These are phyloP conservation scores for Cutaneotrichosporon sp. DNA, from an alignment of 1,284 basidiomycete species.

Conservation along the genomic window DNA sequence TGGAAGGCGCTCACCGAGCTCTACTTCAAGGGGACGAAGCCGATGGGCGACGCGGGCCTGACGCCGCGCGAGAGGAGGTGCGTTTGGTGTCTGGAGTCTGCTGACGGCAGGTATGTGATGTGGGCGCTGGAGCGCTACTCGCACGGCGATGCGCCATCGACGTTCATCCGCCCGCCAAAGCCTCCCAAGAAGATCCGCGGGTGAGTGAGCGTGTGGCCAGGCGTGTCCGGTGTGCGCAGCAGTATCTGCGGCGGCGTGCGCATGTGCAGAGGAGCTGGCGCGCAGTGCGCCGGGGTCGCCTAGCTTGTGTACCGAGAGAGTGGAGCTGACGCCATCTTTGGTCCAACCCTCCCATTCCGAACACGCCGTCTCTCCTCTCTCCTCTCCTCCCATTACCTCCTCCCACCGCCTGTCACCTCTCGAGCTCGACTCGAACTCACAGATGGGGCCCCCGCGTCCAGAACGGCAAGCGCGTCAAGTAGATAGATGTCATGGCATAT, in stretches of 20 bases:
- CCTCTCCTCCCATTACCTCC: not conserved
- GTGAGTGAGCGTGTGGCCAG: conserved; percentile 34
- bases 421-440: not conserved
- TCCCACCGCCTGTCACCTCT: not conserved
- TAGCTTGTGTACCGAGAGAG: too few relatives aligned
- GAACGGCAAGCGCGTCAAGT: conserved; percentile 29
- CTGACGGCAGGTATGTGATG: conserved; percentile 27
- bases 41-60: conserved; percentile 40
- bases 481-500: conserved; percentile 10
- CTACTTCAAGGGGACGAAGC: conserved; percentile 36
- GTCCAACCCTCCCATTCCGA: not conserved
- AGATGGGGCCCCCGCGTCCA: conserved; percentile 42
- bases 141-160: conserved; percentile 33
- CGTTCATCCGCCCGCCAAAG: conserved; percentile 36
- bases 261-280: too few relatives aligned
- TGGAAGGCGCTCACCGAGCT: conserved; percentile 45
- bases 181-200: conserved; percentile 48
- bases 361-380: not conserved
- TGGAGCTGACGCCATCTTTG: too few relatives aligned
- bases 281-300: too few relatives aligned
- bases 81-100: conserved; percentile 12
- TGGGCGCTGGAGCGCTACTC: conserved; percentile 48
- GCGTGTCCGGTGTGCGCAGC: too few relatives aligned
- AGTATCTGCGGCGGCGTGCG: too few relatives aligned
- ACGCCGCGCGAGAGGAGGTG: conserved; percentile 44